Base-by-base conservation (phyloP, 192 early-diverging fungal species). In the Kickxella alabastrina region DNA sequence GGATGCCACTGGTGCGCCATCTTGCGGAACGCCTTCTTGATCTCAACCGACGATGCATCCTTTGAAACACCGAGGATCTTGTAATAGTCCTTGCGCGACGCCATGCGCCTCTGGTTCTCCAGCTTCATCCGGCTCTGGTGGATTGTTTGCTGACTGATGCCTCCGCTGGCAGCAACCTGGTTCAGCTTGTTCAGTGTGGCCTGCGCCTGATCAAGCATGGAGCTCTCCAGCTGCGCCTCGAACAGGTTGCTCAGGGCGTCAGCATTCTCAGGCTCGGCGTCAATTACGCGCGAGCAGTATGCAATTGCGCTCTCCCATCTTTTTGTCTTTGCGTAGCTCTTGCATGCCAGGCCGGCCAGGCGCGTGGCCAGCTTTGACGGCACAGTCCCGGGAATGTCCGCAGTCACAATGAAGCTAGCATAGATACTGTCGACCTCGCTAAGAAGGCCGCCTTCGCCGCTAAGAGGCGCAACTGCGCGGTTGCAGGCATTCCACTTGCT, bases 11-110 rank as follows among this genome's bases (percentile, higher is more conserved):
- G 74, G 58, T 93, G 82, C 14, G 90, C 92, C 63, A 91, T 66
- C 64, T 91, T 91, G 44, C 93, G 78, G 76, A 80, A 97, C 13
- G 94, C 96, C 73, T 87, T 91, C 64, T 91, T 94, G 67, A 98
- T 93, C 17, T 97, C 90, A 6, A 80, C 41, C 41, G 79, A 65
- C 35, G 80, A 67, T 1, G 94, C 94, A 35, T 83, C 78, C 10
- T 84, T 75, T 6, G 87, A 44, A 0, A 98, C 85, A 10, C 80
- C 93, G 26, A 98, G 69, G 13, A 97, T 83, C 77, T 98, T 98
- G 80, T 98, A 98, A 61, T 98, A 98, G 54, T 98, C 93, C 48
- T 84, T 87, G 52, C 75, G 78, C 23, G 70, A 49, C 1, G 65
- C 65, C 37, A 54, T 18, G 6, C 65, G 65, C 39, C 74, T 76